These are phyloP conservation scores for Neofusicoccum cordaticola DNA, from an alignment of 2,329 filamentous ascomycete species.

Conservation along the genomic window DNA sequence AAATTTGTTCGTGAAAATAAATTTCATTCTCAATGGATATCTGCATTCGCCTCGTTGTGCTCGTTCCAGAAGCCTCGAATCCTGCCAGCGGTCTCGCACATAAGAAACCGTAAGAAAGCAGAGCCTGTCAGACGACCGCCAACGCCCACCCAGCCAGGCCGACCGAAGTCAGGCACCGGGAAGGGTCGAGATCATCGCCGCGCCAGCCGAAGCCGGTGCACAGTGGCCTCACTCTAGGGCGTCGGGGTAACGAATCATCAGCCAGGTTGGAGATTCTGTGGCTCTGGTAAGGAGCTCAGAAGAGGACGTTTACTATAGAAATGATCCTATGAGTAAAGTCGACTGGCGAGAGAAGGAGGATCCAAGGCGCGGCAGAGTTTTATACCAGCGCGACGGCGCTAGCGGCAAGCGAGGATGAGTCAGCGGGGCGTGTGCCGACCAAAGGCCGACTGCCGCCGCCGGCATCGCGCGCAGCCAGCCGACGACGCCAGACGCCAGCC, in stretches of 20 bases:
- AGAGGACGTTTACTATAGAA: conserved; percentile 96
- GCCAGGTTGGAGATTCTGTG: conserved; percentile 86
- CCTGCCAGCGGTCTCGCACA: neutral
- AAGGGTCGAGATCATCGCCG: conserved; percentile 94
- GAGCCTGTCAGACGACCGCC: conserved; percentile 81
- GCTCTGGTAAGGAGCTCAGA: conserved; percentile 91
- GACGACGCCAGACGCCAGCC: neutral
- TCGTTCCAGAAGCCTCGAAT: neutral
- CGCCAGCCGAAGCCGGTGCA: conserved; percentile 72
- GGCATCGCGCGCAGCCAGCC: neutral
- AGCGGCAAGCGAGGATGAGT: neutral
- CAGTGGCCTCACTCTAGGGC: conserved; percentile 78
- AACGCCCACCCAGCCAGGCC: conserved; percentile 69
- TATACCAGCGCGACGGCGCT: neutral
- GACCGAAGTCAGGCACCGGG: conserved; percentile 70
- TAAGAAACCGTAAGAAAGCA: conserved; percentile 22
- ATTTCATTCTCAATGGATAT: neutral
- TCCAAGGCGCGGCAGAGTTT: neutral
- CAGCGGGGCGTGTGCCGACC: neutral
- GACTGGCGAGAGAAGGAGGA: neutral
- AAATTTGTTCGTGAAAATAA: neutral
- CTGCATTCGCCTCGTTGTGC: too few relatives aligned
- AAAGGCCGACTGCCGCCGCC: neutral
- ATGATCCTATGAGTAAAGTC: conserved; percentile 66
- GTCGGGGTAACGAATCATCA: conserved; percentile 80